Evolutionary conservation across 352 stramenopile species (phyloP).

Genomic region (Phytophthora multivora): DNA sequence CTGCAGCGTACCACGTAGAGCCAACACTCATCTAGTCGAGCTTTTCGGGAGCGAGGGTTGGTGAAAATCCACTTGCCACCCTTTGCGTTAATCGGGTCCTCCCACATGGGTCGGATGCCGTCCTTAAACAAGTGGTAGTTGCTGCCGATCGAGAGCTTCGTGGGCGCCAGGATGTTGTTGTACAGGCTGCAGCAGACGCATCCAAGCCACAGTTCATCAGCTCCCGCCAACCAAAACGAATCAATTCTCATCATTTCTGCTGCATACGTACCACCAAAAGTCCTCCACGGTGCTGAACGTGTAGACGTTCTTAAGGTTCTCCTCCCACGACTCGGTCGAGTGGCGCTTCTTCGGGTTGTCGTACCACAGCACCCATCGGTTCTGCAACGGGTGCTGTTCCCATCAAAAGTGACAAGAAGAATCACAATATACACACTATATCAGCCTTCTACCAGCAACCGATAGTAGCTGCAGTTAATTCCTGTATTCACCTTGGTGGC

Average conservation of each 20-base stretch:
- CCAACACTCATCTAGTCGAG: slow-evolving; percentile 95
- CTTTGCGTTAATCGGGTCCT: slow-evolving; percentile 94
- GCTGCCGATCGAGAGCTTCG: slow-evolving; percentile 88
- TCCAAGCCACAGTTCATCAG: slow-evolving; percentile 2
- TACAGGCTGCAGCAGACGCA: slow-evolving; percentile 61
- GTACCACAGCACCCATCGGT: slow-evolving; percentile 90
- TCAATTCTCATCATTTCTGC: neutral
- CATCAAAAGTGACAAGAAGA: slow-evolving; percentile 1
- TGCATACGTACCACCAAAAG: slow-evolving; percentile 92
- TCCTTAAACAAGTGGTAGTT: slow-evolving; percentile 99
- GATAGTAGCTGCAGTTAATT: neutral
- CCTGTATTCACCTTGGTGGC: slow-evolving; percentile 58
- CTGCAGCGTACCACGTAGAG: slow-evolving; percentile 87
- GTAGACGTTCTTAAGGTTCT: slow-evolving; percentile 93
- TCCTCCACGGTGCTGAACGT: slow-evolving; percentile 96
- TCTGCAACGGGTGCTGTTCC: slow-evolving; percentile 80
- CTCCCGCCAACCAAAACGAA: neutral
- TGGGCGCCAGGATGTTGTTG: slow-evolving; percentile 95
- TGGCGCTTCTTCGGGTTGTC: slow-evolving; percentile 91
- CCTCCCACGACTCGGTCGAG: slow-evolving; percentile 87
- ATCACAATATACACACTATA: slow-evolving; percentile 7
- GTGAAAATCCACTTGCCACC: slow-evolving; percentile 98
- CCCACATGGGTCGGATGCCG: slow-evolving; percentile 97
- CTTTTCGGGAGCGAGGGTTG: slow-evolving; percentile 92
- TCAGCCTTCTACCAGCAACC: slow-evolving; percentile 13